These are phyloP conservation scores for Ochromonas danica DNA, from an alignment of 108 stramenopile species.

Conservation along the genomic window DNA sequence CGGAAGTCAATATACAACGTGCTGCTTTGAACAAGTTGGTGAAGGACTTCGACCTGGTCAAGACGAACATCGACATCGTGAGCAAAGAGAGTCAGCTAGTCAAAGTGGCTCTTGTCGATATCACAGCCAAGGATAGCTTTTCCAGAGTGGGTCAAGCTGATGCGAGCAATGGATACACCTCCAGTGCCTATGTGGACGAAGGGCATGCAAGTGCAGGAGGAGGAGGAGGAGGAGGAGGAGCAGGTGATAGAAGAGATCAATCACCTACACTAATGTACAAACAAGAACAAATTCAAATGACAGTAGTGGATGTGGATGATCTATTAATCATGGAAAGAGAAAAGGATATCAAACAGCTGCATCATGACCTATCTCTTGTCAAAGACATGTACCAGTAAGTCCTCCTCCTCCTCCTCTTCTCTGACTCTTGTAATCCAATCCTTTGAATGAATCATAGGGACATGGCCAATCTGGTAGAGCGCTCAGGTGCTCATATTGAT, in stretches of 20 bases:
- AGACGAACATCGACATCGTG: not conserved
- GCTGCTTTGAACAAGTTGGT: not conserved
- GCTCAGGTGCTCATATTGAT: not conserved
- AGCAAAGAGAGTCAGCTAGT: not conserved
- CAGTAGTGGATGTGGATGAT: not conserved
- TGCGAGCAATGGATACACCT: not conserved
- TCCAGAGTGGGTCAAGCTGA: not conserved
- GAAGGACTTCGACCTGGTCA: not conserved
- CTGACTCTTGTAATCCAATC: not conserved
- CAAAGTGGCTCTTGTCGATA: not conserved
- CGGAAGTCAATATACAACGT: no score
- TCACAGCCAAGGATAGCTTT: not conserved
- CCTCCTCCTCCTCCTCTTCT: not conserved
- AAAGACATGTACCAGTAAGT: slow-evolving; percentile 27
- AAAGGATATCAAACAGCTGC: slow-evolving; percentile 3
- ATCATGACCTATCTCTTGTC: not conserved
- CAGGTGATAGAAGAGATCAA: not conserved
- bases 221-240: not conserved
- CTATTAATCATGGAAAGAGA: not conserved
- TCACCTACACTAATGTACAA: no score
- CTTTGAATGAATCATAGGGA: not conserved
- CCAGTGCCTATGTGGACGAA: not conserved
- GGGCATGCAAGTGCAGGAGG: not conserved
- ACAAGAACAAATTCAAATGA: not conserved
- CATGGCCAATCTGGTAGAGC: not conserved